phyloP scores from a whole-genome alignment of 495 filamentous ascomycete genomes.

The Penicillium herquei region DNA sequence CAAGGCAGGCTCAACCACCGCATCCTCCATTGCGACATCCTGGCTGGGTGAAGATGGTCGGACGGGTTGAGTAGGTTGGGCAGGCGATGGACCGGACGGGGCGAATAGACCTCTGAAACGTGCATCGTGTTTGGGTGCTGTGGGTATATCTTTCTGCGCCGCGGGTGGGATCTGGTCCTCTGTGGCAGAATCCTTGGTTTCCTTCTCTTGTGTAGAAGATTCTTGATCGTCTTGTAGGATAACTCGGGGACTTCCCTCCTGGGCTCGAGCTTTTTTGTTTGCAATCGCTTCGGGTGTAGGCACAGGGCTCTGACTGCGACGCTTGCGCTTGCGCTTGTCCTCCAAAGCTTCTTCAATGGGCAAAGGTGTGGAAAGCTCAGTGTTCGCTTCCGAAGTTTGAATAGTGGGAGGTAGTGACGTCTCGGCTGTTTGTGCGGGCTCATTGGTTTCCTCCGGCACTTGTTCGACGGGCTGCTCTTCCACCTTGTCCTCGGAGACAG shows the following conservation, averaged over 20 bases:
- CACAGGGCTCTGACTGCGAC: conserved; percentile 67
- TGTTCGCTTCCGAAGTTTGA: conserved; percentile 27
- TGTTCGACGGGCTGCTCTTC: conserved; percentile 13
- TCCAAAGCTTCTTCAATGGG: conserved; percentile 42
- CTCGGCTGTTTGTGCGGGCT: conserved; percentile 17
- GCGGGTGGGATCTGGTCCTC: conserved; percentile 10
- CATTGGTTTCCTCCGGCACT: conserved; percentile 26
- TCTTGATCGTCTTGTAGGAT: conserved; percentile 30
- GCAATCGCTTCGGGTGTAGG: conserved; percentile 48
- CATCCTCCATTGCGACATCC: conserved; percentile 41
- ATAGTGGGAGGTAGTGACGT: conserved; percentile 8
- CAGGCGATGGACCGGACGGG: conserved; percentile 18
- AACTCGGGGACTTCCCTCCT: conserved; percentile 27
- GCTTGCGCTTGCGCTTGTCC: conserved; percentile 70
- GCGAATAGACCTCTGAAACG: conserved; percentile 58
- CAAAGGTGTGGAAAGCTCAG: conserved; percentile 35
- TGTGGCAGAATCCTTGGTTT: not conserved
- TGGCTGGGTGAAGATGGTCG: conserved; percentile 17
- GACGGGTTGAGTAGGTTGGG: not conserved
- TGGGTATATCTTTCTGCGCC: conserved; percentile 14
- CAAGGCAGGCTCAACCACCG: conserved; percentile 59
- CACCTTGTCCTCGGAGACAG: not conserved
- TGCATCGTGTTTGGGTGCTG: conserved; percentile 35
- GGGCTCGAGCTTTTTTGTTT: conserved; percentile 44
- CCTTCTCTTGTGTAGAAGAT: conserved; percentile 10